Conservation (phyloP, 257 asterid species). For the Leonotis leonurus region DNA sequence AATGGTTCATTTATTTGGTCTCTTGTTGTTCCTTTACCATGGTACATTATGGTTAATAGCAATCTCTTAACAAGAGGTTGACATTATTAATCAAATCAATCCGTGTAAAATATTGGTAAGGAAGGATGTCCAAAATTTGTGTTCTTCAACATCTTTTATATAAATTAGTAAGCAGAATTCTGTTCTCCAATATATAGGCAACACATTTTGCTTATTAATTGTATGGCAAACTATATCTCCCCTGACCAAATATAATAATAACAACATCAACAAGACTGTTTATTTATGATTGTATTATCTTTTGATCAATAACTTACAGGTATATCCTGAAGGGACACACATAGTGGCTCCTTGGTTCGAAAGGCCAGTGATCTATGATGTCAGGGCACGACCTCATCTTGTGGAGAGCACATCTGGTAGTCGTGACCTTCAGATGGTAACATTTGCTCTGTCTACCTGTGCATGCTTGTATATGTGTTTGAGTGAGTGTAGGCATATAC, state of each 20-base stretch:
- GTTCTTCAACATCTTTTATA: neutral
- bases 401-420: conserved; percentile 96
- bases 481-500: neutral
- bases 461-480: neutral
- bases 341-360: conserved; percentile 92
- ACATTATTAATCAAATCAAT: neutral
- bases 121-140: neutral
- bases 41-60: neutral
- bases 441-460: neutral
- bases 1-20: neutral
- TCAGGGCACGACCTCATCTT: conserved; percentile 86
- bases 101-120: neutral
- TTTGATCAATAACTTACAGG: conserved; percentile 27
- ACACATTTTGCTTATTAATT: neutral
- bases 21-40: neutral
- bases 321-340: conserved; percentile 94
- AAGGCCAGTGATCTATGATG: conserved; percentile 84
- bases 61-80: neutral
- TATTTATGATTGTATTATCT: neutral
- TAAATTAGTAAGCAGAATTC: neutral
- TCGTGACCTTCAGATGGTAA: conserved; percentile 96
- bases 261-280: neutral
- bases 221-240: neutral
- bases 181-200: neutral
- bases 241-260: neutral